Percentiles rank a stretch among this genome's conserved stretches.
phyloP scores from a whole-genome alignment of 1,139 yeast genomes.

The Suhomyces maxii region DNA sequence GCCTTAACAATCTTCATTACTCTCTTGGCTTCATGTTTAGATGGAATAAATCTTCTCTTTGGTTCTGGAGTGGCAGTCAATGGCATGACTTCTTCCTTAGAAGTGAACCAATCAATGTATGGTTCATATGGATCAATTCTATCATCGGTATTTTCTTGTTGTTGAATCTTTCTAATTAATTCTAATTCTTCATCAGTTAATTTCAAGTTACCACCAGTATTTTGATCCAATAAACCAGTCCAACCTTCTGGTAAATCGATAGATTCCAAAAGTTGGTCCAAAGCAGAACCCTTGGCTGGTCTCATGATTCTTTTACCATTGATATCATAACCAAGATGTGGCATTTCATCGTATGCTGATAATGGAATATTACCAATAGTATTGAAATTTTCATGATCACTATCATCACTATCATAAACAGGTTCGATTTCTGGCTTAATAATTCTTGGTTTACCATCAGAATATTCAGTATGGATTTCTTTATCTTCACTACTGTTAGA shows the following conservation, averaged over 20 bases:
- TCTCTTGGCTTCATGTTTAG: conserved; percentile 94
- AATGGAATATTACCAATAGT: conserved; percentile 93
- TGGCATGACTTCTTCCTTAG: conserved; percentile 86
- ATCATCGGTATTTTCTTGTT: conserved; percentile 81
- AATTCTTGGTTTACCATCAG: conserved; percentile 79
- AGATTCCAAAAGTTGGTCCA: conserved; percentile 82
- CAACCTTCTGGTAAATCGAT: conserved; percentile 97
- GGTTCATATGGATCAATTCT: conserved; percentile 87
- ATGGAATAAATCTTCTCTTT: conserved; percentile 92
- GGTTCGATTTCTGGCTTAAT: conserved; percentile 91
- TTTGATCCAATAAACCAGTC: conserved; percentile 93
- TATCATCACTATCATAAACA: conserved; percentile 88
- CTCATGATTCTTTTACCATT: conserved; percentile 98
- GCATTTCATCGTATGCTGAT: conserved; percentile 94
- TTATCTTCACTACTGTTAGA: conserved; percentile 36
- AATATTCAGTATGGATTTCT: conserved; percentile 51
- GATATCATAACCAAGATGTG: conserved; percentile 95
- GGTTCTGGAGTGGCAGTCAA: conserved; percentile 94
- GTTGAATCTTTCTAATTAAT: conserved; percentile 80
- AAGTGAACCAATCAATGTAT: conserved; percentile 92
- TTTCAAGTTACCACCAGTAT: conserved; percentile 86
- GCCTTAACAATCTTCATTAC: conserved; percentile 96
- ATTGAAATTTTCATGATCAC: conserved; percentile 80
- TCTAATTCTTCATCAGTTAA: conserved; percentile 88
- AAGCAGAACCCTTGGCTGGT: conserved; percentile 95